Percentiles rank a stretch among this genome's conserved stretches.
These are phyloP conservation scores for Dysphania ambrosioides DNA, from an alignment of 148 eudicot genomes.

Conservation along the genomic window DNA sequence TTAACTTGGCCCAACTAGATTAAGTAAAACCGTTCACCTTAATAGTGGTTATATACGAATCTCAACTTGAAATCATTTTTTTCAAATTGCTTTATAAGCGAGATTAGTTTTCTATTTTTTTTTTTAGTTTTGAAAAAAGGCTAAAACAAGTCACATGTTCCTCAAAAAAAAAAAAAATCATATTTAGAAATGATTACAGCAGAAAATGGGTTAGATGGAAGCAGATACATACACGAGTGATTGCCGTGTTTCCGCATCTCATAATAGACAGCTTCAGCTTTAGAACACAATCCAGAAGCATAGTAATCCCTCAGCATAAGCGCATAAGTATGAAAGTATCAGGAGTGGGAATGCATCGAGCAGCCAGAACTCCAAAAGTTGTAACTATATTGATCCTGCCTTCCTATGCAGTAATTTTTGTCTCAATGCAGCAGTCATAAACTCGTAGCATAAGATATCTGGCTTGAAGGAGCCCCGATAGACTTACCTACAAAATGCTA, in stretches of 20 bases:
- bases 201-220: conserved; percentile 1
- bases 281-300: conserved; percentile 50
- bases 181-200: background rate
- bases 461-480: conserved; percentile 66
- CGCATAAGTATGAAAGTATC: conserved; percentile 84
- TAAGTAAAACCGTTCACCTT: too few species aligned
- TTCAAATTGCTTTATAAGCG: too few species aligned
- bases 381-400: conserved; percentile 59
- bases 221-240: conserved; percentile 52
- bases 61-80: too few species aligned
- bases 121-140: too few species aligned
- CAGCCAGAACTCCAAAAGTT: conserved; percentile 68
- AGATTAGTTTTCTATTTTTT: too few species aligned
- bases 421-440: conserved; percentile 82
- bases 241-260: conserved; percentile 63
- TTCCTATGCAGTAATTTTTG: conserved; percentile 47
- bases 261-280: conserved; percentile 67
- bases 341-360: conserved; percentile 75
- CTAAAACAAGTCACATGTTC: too few species aligned
- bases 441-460: conserved; percentile 69
- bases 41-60: too few species aligned
- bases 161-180: too few species aligned
- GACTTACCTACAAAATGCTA: conserved; percentile 51
- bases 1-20: too few species aligned
- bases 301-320: conserved; percentile 77